Conservation (phyloP, 352 stramenopile genomes). For the Phytophthora fragariae region DNA sequence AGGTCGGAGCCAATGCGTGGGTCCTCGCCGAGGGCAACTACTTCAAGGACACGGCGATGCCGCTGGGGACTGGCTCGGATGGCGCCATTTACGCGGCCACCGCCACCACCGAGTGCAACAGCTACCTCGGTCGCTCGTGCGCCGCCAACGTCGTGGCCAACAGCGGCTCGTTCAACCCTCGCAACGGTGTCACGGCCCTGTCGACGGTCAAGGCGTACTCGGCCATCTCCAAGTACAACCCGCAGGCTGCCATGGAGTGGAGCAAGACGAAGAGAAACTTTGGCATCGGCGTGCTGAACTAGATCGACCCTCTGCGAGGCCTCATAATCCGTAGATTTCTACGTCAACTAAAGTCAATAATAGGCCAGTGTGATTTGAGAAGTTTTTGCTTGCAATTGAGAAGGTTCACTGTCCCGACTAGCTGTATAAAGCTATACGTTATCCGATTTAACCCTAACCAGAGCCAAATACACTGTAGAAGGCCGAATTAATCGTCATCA, state of each 20-base stretch:
- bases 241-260: slow-evolving; percentile 22
- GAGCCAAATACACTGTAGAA: no score
- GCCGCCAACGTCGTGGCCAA: slow-evolving; percentile 35
- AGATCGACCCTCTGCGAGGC: not conserved
- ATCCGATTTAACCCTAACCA: no score
- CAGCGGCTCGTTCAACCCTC: slow-evolving; percentile 24
- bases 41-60: slow-evolving; percentile 39
- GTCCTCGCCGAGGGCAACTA: slow-evolving; percentile 59
- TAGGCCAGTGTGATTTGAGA: no score
- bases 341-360: no score
- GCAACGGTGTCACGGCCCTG: slow-evolving; percentile 25
- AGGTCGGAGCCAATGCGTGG: slow-evolving; percentile 38
- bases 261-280: slow-evolving; percentile 32
- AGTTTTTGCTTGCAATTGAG: no score
- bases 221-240: slow-evolving; percentile 15
- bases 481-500: no score
- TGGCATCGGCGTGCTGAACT: slow-evolving; percentile 33
- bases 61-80: slow-evolving; percentile 15
- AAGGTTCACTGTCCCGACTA: no score
- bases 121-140: slow-evolving; percentile 37
- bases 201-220: slow-evolving; percentile 26
- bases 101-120: slow-evolving; percentile 24
- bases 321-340: not conserved
- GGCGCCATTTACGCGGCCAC: slow-evolving; percentile 28
- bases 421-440: no score